Conservation (phyloP, 2,329 filamentous ascomycete genomes). For the Fusarium paranaense region DNA sequence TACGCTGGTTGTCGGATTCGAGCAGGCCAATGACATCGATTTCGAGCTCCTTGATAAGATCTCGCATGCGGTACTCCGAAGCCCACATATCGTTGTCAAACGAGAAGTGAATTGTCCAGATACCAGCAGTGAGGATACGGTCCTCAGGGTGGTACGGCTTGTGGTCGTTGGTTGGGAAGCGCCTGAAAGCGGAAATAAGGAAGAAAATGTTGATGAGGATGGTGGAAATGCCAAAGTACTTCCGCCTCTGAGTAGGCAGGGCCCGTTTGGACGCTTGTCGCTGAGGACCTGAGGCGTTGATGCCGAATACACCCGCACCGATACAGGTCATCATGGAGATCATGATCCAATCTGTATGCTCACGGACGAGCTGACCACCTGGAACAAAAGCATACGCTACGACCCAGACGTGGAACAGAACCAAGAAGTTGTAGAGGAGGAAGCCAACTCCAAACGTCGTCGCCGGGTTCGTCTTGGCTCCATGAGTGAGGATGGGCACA, state of each 20-base stretch:
- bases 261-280: constrained; percentile 48
- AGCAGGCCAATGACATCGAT: constrained; percentile 96
- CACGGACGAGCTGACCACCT: constrained; percentile 89
- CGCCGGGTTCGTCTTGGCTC: constrained; percentile 80
- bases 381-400: constrained; percentile 98
- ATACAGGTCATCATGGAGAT: constrained; percentile 84
- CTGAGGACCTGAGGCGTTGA: constrained; percentile 63
- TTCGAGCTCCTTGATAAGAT: constrained; percentile 92
- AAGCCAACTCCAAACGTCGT: constrained; percentile 90
- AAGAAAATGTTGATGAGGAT: constrained; percentile 84
- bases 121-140: constrained; percentile 90
- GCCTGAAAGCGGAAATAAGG: constrained; percentile 83
- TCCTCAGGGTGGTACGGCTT: constrained; percentile 88
- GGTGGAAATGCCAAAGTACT: constrained; percentile 69
- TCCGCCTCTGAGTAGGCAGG: constrained; percentile 58
- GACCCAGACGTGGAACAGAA: constrained; percentile 98
- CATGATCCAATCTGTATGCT: constrained; percentile 98
- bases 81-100: constrained; percentile 99
- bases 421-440: constrained; percentile 90
- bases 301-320: constrained; percentile 85
- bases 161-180: constrained; percentile 94
- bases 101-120: constrained; percentile 99
- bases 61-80: constrained; percentile 91
- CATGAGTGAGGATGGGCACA: constrained; percentile 79
- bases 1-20: constrained; percentile 92